Conservation (phyloP, 768 basidiomycete genomes). For the Lactarius vividus region DNA sequence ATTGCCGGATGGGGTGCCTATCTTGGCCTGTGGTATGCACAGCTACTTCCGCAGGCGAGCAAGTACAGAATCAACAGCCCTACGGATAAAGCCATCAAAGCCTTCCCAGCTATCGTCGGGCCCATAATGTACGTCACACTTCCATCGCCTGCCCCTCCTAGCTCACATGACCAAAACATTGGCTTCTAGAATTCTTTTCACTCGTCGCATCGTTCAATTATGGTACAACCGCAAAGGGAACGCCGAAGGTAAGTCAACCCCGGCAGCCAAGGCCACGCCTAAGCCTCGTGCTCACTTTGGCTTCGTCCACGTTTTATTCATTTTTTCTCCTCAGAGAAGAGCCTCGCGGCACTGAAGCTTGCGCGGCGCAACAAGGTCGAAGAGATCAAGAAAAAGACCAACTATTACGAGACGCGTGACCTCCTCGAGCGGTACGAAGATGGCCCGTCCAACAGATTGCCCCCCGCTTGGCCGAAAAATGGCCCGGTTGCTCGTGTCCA, state of each 20-base stretch:
- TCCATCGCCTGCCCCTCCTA: conserved; percentile 2
- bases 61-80: conserved; percentile 30
- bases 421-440: conserved; percentile 91
- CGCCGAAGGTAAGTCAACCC: conserved; percentile 63
- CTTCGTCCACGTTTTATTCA: neutral
- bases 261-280: neutral
- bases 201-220: conserved; percentile 74
- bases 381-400: conserved; percentile 97
- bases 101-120: conserved; percentile 62
- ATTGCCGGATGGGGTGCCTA: conserved; percentile 71
- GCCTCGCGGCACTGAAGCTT: conserved; percentile 67
- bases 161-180: neutral
- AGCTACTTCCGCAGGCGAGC: conserved; percentile 47
- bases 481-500: conserved; percentile 36
- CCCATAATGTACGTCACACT: conserved; percentile 67
- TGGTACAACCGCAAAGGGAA: conserved; percentile 82
- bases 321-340: conserved; percentile 57
- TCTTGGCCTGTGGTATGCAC: conserved; percentile 70
- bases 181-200: conserved; percentile 60
- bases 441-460: conserved; percentile 34
- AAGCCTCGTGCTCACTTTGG: conserved; percentile 10
- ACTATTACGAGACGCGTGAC: conserved; percentile 89
- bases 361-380: conserved; percentile 84
- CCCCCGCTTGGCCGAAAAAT: conserved; percentile 38
- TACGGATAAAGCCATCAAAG: conserved; percentile 46